Conservation (phyloP, 305 asterid genomes). For the Fraxinus dipetala region DNA sequence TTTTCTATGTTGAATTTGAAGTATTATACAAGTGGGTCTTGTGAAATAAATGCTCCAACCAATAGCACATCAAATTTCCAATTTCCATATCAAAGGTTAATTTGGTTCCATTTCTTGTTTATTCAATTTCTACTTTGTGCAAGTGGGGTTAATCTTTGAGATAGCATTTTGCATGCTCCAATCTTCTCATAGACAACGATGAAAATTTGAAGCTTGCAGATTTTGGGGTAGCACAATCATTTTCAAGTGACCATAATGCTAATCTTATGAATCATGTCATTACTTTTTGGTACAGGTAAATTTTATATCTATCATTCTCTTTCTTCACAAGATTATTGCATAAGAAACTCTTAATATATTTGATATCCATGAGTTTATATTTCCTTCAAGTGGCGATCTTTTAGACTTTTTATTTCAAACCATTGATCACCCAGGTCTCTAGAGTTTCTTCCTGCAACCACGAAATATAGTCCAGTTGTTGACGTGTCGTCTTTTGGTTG, state of each 20-base stretch:
- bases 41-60: too few species aligned
- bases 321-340: neutral
- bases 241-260: conserved; percentile 68
- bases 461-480: too few species aligned
- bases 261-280: conserved; percentile 91
- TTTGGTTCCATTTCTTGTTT: neutral
- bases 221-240: conserved; percentile 90
- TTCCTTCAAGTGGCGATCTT: too few species aligned
- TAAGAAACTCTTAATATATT: neutral
- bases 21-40: too few species aligned
- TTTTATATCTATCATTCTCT: conserved; percentile 7
- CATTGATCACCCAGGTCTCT: too few species aligned
- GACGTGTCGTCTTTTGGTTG: too few species aligned
- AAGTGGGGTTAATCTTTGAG: neutral
- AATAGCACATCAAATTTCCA: too few species aligned
- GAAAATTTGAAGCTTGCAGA: conserved; percentile 96
- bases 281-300: conserved; percentile 93
- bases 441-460: too few species aligned
- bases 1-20: too few species aligned
- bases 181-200: conserved; percentile 87
- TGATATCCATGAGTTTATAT: neutral
- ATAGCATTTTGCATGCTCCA: conserved; percentile 60
- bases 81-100: too few species aligned
- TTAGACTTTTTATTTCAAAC: too few species aligned
- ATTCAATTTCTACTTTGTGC: neutral